Conservation (phyloP, 1,284 basidiomycete species). For the Ganoderma meredithae region DNA sequence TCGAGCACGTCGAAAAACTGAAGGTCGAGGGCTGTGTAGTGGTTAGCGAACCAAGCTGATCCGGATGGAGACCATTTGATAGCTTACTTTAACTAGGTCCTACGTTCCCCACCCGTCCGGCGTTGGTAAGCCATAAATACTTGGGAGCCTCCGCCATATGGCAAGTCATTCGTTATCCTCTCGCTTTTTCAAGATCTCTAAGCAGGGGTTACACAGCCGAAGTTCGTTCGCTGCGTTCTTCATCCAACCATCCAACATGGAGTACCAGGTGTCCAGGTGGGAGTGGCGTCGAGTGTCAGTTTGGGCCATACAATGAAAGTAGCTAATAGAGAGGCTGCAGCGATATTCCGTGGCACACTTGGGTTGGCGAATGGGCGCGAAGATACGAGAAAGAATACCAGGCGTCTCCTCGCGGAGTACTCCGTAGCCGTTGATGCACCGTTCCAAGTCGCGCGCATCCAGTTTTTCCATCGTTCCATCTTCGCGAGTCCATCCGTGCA, state of each 20-base stretch:
- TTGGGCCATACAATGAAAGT: background rate
- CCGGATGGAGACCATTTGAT: background rate
- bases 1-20: no score
- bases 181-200: background rate
- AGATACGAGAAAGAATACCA: background rate
- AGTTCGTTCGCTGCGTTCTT: background rate
- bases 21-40: background rate
- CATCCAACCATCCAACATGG: background rate
- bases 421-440: slow-evolving; percentile 2
- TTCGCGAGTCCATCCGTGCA: slow-evolving; percentile 6
- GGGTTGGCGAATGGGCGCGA: background rate
- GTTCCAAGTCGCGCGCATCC: background rate
- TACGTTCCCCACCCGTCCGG: background rate
- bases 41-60: background rate
- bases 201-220: background rate
- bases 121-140: background rate
- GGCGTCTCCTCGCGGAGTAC: background rate
- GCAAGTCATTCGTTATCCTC: background rate
- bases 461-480: background rate
- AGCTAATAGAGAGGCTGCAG: background rate
- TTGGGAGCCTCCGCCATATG: background rate
- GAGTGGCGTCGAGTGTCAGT: background rate
- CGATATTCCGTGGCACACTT: background rate
- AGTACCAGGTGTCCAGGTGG: background rate
- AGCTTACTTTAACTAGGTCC: background rate